A percentile compares a stretch with the other conserved stretches of the same genome.
These are phyloP conservation scores for Ceratobasidium sp. DNA, from an alignment of 1,284 basidiomycete genomes.

Conservation along the genomic window DNA sequence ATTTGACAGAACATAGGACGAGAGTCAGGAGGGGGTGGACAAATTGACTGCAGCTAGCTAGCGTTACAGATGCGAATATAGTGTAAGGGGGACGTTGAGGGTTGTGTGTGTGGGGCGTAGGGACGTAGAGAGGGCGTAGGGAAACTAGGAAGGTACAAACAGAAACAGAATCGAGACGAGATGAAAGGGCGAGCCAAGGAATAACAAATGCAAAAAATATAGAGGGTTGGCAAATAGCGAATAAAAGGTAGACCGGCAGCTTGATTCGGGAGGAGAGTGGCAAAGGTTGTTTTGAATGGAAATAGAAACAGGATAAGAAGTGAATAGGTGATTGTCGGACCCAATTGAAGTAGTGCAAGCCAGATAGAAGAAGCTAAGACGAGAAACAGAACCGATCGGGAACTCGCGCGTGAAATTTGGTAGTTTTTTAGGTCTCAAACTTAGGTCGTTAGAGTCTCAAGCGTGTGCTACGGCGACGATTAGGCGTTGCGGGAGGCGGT, in stretches of 20 bases:
- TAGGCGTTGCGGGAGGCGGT: conserved; percentile 26
- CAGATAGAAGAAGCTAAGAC: not conserved
- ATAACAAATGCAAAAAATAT: not conserved
- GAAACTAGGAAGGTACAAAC: not conserved
- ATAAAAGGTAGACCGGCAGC: not conserved
- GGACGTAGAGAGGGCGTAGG: not conserved
- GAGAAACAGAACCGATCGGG: not conserved
- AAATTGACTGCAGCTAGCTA: conserved; percentile 46
- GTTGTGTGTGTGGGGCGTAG: not conserved
- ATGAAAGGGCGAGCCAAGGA: conserved; percentile 4
- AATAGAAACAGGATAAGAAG: conserved; percentile 25
- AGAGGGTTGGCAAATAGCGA: conserved; percentile 17
- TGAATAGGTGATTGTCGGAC: not conserved
- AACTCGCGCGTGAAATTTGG: not conserved
- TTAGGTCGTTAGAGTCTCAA: conserved; percentile 27
- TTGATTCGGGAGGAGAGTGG: not conserved
- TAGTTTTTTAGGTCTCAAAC: not conserved
- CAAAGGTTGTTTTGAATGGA: not conserved
- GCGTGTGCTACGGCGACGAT: conserved; percentile 38
- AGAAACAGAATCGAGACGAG: conserved; percentile 36
- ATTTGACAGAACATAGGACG: conserved; percentile 9
- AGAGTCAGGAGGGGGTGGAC: not conserved
- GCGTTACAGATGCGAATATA: conserved; percentile 37
- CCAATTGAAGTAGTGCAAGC: conserved; percentile 1
- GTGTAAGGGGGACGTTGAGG: conserved; percentile 2